Evolutionary conservation across 805 yeast genomes (phyloP).

Genomic region (Cyberlindnera galapagoensis): DNA sequence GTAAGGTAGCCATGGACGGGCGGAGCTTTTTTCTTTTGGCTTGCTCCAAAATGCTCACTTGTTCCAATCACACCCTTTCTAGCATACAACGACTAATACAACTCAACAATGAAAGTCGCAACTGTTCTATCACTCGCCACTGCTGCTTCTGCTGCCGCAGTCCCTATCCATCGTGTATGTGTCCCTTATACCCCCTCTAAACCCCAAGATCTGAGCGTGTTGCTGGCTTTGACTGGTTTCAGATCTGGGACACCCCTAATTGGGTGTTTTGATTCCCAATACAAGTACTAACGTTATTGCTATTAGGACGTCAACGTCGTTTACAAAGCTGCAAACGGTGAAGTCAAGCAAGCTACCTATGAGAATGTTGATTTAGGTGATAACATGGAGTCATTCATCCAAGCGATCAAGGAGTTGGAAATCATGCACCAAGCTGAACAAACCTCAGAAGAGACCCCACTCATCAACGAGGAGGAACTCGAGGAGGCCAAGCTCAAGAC

Average conservation of each 20-base stretch:
- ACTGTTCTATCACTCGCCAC: slow-evolving; percentile 9
- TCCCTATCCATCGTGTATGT: slow-evolving; percentile 23
- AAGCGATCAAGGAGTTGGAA: slow-evolving; percentile 2
- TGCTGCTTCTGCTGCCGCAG: slow-evolving; percentile 16
- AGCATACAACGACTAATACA: slow-evolving; percentile 1
- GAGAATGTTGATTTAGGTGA: slow-evolving; percentile 19
- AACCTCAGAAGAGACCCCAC: too few relatives aligned
- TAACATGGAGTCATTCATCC: slow-evolving; percentile 10
- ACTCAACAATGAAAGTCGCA: slow-evolving; percentile 16
- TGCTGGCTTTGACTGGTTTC: too few relatives aligned
- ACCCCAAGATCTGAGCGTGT: too few relatives aligned
- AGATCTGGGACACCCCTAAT: too few relatives aligned
- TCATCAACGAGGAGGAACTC: slow-evolving; percentile 3
- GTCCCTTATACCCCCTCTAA: background rate
- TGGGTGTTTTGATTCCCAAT: background rate
- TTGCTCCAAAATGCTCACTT: background rate
- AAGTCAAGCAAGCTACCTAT: slow-evolving; percentile 8
- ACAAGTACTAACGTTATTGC: slow-evolving; percentile 2
- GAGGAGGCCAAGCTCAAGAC: slow-evolving; percentile 3
- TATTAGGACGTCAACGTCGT: slow-evolving; percentile 15
- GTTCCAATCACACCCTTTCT: too few relatives aligned
- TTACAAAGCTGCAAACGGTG: slow-evolving; percentile 11
- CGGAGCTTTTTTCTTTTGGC: background rate
- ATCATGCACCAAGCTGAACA: background rate
- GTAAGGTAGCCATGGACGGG: background rate